Evolutionary conservation across 106 monocot genomes (phyloP), one percentile per base, ranked within the genome.

Genomic region (Vanilla planifolia): DNA sequence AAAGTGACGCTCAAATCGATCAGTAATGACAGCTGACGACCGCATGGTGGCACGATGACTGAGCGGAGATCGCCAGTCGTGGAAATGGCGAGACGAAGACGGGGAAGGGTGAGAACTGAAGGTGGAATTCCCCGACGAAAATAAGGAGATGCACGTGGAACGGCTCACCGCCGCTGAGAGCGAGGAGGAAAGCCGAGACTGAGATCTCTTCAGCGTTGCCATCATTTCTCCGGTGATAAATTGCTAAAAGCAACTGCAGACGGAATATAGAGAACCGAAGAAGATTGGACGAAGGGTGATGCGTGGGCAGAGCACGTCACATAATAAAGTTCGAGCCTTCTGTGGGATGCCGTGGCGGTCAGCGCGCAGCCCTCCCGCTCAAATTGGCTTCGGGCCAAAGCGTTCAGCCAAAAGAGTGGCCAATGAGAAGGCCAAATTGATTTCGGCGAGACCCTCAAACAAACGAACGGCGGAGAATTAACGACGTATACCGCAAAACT

Each of bases 31-130:
- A 27, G 77, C 77, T 27, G 77, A 80, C 13, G 88, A 83, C 7
- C 88, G 83, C 48, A 80, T 51, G 43, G 32, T 23, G 27, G 88
- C 88, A 22, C 88, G 79, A 67, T 77, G 83, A 68, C 88, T 80
- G 56, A 86, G 52, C 5, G 81, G 86, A 4, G 78, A 78, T n/a
- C 85, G 61, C 80, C 81, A 81, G 50, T 83, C 83, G 41, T 66
- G 46, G 72, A 84, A 37, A 51, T 71, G 71, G 13, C 84, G 63
- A 0, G 58, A 71, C 8, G 55, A 8, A 25, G 41, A 8, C 13
- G 45, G 69, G 0, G 59, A 60, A 17, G 42, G 25, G 24, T 46
- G n/a, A 9, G 37, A 20, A n/a, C n/a, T n/a, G 11, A 32, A 17
- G 43, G 0, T 55, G 60, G 43, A 65, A 28, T 43, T 73, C 2